These are phyloP conservation scores for Ceratobasidium sp. DNA, from an alignment of 1,284 basidiomycete genomes.

Conservation along the genomic window DNA sequence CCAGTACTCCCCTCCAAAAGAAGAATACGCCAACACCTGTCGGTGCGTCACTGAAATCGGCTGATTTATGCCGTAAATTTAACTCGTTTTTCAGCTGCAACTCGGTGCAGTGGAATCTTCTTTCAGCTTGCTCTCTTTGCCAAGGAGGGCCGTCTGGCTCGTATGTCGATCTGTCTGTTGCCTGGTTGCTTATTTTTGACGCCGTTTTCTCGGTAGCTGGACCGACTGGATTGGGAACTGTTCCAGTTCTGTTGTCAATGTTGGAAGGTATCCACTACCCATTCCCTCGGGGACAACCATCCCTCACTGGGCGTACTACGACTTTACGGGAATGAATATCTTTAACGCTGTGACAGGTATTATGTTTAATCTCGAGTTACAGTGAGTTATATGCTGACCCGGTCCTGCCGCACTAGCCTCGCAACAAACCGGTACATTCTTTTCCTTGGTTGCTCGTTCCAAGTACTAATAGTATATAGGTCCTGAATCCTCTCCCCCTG, in stretches of 20 bases:
- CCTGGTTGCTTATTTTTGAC: background rate
- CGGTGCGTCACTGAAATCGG: conserved; percentile 1
- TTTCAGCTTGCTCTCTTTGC: conserved; percentile 48
- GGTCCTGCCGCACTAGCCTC: background rate
- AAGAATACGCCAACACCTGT: conserved; percentile 42
- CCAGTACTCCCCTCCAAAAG: conserved; percentile 40
- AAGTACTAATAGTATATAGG: conserved; percentile 5
- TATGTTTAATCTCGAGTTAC: background rate
- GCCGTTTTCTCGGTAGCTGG: conserved; percentile 39
- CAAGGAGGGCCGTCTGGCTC: conserved; percentile 46
- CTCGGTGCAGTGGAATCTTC: conserved; percentile 47
- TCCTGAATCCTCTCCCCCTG: conserved; percentile 26
- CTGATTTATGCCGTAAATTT: background rate
- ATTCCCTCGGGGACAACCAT: conserved; percentile 40
- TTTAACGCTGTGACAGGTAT: conserved; percentile 43
- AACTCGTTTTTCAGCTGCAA: conserved; percentile 42
- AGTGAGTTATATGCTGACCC: background rate
- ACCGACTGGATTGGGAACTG: conserved; percentile 41
- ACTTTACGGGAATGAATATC: conserved; percentile 18
- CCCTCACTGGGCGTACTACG: conserved; percentile 46
- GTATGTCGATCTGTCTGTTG: background rate
- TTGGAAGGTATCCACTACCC: conserved; percentile 31
- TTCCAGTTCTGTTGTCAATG: conserved; percentile 10
- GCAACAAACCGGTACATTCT: conserved; percentile 29
- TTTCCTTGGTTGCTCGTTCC: background rate